These are phyloP conservation scores for Physcomitrellopsis africana DNA, from an alignment of 225 moss, liverwort and hornwort genomes.

Conservation along the genomic window DNA sequence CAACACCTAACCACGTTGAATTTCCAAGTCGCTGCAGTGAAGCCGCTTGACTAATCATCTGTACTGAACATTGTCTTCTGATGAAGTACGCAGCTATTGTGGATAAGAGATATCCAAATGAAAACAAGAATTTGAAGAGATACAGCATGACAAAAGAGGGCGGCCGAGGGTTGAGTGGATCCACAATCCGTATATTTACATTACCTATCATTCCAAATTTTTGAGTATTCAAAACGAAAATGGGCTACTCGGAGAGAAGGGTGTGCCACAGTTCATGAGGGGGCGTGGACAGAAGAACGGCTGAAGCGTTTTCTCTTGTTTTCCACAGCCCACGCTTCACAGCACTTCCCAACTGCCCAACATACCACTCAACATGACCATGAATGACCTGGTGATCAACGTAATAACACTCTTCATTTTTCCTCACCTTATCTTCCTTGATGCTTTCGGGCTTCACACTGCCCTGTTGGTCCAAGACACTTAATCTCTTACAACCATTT, in stretches of 20 bases:
- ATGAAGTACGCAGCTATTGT: constrained; percentile 8
- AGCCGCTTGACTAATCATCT: neutral
- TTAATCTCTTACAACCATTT: constrained; percentile 49
- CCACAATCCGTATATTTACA: neutral
- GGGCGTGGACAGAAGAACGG: constrained; percentile 67
- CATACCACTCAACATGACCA: constrained; percentile 80
- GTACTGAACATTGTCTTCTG: neutral
- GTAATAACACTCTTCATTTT: constrained; percentile 44
- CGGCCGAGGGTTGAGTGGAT: neutral
- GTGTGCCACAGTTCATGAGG: constrained; percentile 80
- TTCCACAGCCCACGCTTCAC: constrained; percentile 77
- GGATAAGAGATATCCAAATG: neutral
- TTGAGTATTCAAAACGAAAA: constrained; percentile 8
- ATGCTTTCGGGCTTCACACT: constrained; percentile 26
- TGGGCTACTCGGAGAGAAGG: constrained; percentile 44
- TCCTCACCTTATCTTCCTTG: constrained; percentile 35
- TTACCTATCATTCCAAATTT: neutral
- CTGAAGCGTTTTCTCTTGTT: constrained; percentile 70
- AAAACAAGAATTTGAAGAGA: constrained; percentile 14
- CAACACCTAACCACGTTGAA: neutral
- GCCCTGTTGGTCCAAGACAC: constrained; percentile 26
- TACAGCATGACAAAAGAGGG: neutral
- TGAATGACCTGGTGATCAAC: constrained; percentile 75
- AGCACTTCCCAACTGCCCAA: constrained; percentile 75
- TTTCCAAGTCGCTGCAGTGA: neutral